Conservation (phyloP, 257 asterid species). For the Nicotiana benthamiana region DNA sequence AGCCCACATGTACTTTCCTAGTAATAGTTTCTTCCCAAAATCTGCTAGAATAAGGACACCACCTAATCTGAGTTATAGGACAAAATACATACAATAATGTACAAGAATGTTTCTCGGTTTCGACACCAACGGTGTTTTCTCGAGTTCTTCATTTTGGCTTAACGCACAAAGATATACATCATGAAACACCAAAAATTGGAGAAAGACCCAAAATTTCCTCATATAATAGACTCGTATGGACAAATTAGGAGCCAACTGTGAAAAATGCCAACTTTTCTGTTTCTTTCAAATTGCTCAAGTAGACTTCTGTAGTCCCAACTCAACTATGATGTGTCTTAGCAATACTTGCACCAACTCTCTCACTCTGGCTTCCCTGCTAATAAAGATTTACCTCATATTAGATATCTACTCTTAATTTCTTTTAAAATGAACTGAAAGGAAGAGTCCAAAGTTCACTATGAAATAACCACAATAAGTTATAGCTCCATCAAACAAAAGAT, state of each 20-base stretch:
- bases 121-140: neutral
- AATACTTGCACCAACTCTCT: constrained; percentile 76
- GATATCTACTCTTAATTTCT: neutral
- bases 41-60: neutral
- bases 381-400: constrained; percentile 11
- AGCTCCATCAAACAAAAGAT: neutral
- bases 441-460: neutral
- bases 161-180: neutral
- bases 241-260: neutral
- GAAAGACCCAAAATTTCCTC: neutral
- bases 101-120: neutral
- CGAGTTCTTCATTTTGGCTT: neutral
- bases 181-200: neutral
- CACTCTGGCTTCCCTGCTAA: constrained; percentile 70
- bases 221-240: neutral
- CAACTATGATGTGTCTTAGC: constrained; percentile 57
- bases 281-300: constrained; percentile 22
- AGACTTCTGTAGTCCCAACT: constrained; percentile 61
- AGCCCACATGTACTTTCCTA: no score
- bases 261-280: neutral
- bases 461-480: neutral
- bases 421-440: neutral
- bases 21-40: neutral
- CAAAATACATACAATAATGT: neutral
- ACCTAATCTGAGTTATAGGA: neutral